Evolutionary conservation across 108 stramenopile species (phyloP), one percentile per base, ranked within the genome.

Genomic region (Schizochytrium sp.): DNA sequence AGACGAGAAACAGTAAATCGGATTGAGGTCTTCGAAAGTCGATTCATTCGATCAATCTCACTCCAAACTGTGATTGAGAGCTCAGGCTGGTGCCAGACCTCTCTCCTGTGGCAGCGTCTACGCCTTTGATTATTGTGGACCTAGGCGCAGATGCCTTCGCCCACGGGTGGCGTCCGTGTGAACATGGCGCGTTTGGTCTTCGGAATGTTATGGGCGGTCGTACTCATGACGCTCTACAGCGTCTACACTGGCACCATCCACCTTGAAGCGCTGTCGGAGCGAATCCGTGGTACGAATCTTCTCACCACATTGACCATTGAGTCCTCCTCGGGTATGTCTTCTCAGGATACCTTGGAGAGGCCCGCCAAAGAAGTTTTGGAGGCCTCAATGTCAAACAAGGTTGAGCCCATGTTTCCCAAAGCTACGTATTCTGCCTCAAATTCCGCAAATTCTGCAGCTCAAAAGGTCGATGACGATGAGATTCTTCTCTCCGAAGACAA

Each of bases 151-250:
- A 28, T 28, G 28, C 28, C 28, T 28, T 28, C 28, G 28, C 28
- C 28, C 28, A 28, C 28, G 28, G 28, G 28, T 28, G 28, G 28
- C 28, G 28, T 28, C 28, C 28, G 28, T 28, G 28, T 28, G 28
- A 28, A 28, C 28, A 28, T 28, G 28, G 28, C 28, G 28, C 28
- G 28, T 28, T 60, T 60, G 59, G 28, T 69, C 64, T 7, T 69
- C 64, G 64, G 64, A 8, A 10, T 69, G 19, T 15, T 69, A 44
- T 8, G 64, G 42, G 64, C 64, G 64, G 64, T 69, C 64, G 64
- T 69, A 44, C 64, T 69, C 64, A 69, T 69, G 64, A 69, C 64
- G 42, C 42, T 69, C 0, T 69, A 69, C 64, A 69, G 64, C 64
- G 64, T 69, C 12, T 69, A 69, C 64, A 69, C 64, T 38, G 64